These are phyloP conservation scores for Colletotrichum endophyticum DNA, from an alignment of 2,329 filamentous ascomycete species.

Conservation along the genomic window DNA sequence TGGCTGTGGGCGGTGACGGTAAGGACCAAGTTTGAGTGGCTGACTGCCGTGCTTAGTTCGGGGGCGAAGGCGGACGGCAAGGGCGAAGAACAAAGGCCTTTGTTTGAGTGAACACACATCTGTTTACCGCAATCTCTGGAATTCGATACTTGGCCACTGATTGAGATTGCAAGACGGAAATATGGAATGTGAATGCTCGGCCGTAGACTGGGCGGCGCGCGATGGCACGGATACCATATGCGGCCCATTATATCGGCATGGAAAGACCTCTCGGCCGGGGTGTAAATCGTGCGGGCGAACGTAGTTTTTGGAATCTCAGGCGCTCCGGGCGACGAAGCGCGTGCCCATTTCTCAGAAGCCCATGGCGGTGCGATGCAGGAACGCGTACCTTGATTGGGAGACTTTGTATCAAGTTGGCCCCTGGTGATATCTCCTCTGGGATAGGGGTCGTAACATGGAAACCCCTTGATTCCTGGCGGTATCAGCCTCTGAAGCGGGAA, in stretches of 20 bases:
- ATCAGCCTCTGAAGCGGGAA: not conserved
- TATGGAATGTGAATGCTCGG: not conserved
- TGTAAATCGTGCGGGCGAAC: not conserved
- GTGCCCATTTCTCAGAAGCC: not conserved
- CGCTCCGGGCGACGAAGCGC: not conserved
- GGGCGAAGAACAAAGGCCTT: not conserved
- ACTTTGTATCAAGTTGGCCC: constrained; percentile 2
- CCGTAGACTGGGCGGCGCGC: not conserved
- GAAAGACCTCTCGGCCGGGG: not conserved
- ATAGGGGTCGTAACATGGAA: not conserved
- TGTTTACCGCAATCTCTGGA: not conserved
- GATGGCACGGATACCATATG: not conserved
- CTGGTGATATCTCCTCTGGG: not conserved
- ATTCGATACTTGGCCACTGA: not conserved
- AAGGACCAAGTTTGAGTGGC: not conserved
- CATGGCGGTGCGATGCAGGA: not conserved
- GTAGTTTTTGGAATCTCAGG: not conserved
- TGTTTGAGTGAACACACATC: not conserved
- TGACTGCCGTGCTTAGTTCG: not conserved
- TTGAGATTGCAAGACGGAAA: not conserved
- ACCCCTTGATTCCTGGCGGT: not conserved
- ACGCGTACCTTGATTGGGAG: not conserved
- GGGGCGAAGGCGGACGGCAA: not conserved
- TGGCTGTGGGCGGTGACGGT: not conserved
- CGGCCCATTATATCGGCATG: not conserved